phyloP scores from a whole-genome alignment of 2,329 filamentous ascomycete species.

The Diplodia corticola region DNA sequence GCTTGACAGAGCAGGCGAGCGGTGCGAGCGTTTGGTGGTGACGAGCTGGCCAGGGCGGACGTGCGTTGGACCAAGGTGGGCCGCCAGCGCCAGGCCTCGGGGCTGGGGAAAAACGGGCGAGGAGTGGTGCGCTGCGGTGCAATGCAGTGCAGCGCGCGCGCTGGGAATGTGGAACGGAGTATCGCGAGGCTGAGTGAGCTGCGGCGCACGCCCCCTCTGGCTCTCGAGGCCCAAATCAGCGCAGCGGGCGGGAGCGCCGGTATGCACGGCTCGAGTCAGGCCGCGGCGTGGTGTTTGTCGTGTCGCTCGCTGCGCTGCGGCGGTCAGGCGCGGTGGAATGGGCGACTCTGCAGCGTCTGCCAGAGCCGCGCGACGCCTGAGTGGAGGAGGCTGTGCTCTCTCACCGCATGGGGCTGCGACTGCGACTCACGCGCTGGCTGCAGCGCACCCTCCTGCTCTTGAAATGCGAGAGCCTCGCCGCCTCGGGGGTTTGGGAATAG shows the following conservation, averaged over 20 bases:
- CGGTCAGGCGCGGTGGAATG: background rate
- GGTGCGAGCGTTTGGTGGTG: background rate
- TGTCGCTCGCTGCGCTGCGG: background rate
- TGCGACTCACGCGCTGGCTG: slow-evolving; percentile 9
- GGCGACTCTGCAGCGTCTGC: background rate
- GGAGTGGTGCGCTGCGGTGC: slow-evolving; percentile 5
- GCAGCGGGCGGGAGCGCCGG: slow-evolving; percentile 18
- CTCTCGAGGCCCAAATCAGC: slow-evolving; percentile 10
- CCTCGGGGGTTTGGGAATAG: slow-evolving; percentile 17
- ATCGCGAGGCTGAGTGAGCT: slow-evolving; percentile 13
- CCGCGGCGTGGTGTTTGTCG: slow-evolving; percentile 9
- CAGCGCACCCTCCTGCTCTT: background rate
- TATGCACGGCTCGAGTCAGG: slow-evolving; percentile 20
- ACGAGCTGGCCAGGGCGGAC: slow-evolving; percentile 14
- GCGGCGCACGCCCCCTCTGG: slow-evolving; percentile 6
- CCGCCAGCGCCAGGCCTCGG: slow-evolving; percentile 6
- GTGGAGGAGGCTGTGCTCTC: slow-evolving; percentile 11
- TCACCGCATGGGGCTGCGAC: slow-evolving; percentile 18
- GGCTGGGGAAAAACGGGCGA: slow-evolving; percentile 2
- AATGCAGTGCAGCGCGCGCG: slow-evolving; percentile 5
- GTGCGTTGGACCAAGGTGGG: slow-evolving; percentile 12
- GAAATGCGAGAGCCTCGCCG: slow-evolving; percentile 9
- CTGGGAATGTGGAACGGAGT: slow-evolving; percentile 13
- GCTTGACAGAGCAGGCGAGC: background rate
- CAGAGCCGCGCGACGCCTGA: slow-evolving; percentile 8